A percentile compares a stretch with the other conserved stretches of the same genome.
Evolutionary conservation across 208 protist species (phyloP).

Genomic region (Leishmania mexicana): DNA sequence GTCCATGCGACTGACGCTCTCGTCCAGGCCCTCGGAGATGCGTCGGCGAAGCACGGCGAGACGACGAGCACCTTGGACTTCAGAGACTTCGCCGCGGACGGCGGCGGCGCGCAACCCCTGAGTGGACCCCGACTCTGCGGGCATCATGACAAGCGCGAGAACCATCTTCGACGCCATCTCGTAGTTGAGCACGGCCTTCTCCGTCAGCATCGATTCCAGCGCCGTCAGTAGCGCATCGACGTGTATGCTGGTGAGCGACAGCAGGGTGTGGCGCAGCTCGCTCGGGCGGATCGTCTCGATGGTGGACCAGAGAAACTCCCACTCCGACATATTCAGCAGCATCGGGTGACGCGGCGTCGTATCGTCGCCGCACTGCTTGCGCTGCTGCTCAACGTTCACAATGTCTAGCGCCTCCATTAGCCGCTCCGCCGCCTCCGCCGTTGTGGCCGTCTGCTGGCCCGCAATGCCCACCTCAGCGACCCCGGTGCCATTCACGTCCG

Average conservation of each 20-base stretch:
- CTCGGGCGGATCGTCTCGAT: conserved; percentile 83
- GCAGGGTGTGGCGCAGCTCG: conserved; percentile 83
- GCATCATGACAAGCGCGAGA: conserved; percentile 62
- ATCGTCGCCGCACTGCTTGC: conserved; percentile 59
- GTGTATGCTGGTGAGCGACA: conserved; percentile 80
- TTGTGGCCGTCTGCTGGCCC: conserved; percentile 69
- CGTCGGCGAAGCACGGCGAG: conserved; percentile 55
- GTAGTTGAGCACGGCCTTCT: conserved; percentile 77
- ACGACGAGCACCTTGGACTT: conserved; percentile 59
- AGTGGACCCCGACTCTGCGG: conserved; percentile 26
- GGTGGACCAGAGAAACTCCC: conserved; percentile 84
- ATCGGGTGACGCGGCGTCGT: conserved; percentile 62
- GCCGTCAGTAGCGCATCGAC: conserved; percentile 75
- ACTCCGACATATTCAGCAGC: conserved; percentile 65
- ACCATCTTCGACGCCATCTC: conserved; percentile 81
- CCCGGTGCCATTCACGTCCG: conserved; percentile 17
- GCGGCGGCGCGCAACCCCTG: conserved; percentile 45
- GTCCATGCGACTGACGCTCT: conserved; percentile 64
- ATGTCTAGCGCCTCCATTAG: conserved; percentile 90
- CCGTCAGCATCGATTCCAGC: conserved; percentile 67
- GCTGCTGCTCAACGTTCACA: conserved; percentile 83
- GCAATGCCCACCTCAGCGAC: conserved; percentile 65
- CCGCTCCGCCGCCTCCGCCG: conserved; percentile 75
- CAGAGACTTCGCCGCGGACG: conserved; percentile 67
- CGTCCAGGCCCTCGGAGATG: conserved; percentile 71